Evolutionary conservation across 257 asterid genomes (phyloP), one percentile per base, ranked within the genome.

Genomic region (Anisodus tanguticus): DNA sequence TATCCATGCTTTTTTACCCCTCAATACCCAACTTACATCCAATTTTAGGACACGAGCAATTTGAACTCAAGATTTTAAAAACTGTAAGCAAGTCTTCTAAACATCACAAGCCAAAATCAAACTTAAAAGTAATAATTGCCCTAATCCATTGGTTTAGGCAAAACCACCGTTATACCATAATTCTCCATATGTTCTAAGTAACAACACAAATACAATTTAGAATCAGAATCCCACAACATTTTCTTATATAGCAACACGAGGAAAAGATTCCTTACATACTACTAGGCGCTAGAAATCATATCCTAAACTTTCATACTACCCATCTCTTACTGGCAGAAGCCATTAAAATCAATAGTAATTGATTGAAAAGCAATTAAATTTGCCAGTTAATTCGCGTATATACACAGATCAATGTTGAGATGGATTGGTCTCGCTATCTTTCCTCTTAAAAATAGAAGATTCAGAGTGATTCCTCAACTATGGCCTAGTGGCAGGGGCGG

Each of bases 251-350:
- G 31, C 17, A 69, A 39, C 31, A 69, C 31, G 15, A 41, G 78
- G 5, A 66, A 35, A 66, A 66, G 35, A 3, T 66, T 10, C 9
- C 72, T 47, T 31, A 66, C 49, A 35, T 67, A 67, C 19, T 67
- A 67, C 57, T 70, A 70, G 15, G 16, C 79, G 8, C 57, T 43
- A 70, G 57, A 70, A 17, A 17, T 17, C 79, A 70, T 70, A 70
- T 17, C 79, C 45, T 70, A 70, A 70, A 3, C 7, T 43, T 70
- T 31, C 9, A 70, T 41, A 43, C 79, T 43, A 16, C 55, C 35
- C 57, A 41, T 17, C 16, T 70, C 35, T 70, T 16, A 4, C 79
- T 43, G 9, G 79, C 15, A 70, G 43, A 39, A 43, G 17, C 79
- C 54, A 41, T 17, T 70, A 70, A 43, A 70, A n/a, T 70, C 54